These are phyloP conservation scores for Starmerella tilneyi DNA, from an alignment of 805 yeast species.

Conservation along the genomic window DNA sequence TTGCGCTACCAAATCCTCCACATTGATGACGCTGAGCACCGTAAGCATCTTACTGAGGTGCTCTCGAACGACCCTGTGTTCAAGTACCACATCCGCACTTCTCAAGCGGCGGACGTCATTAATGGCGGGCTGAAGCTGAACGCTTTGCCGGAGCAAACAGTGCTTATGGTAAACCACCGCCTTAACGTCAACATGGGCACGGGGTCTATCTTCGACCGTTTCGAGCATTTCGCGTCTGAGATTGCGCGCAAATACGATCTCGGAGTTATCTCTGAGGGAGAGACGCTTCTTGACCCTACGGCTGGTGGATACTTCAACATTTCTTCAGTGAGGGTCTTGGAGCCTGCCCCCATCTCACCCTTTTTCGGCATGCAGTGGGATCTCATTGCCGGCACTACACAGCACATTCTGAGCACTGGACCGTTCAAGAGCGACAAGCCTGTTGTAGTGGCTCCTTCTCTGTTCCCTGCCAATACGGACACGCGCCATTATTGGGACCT, in stretches of 20 bases:
- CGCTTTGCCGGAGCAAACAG: constrained; percentile 60
- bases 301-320: constrained; percentile 38
- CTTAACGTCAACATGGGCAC: constrained; percentile 48
- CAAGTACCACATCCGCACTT: constrained; percentile 42
- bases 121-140: constrained; percentile 66
- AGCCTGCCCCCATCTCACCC: constrained; percentile 50
- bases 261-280: constrained; percentile 37
- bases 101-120: constrained; percentile 59
- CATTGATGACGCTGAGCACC: constrained; percentile 18
- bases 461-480: constrained; percentile 64
- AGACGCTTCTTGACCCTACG: constrained; percentile 27
- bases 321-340: constrained; percentile 29
- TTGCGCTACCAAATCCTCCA: constrained; percentile 19
- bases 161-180: constrained; percentile 52
- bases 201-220: constrained; percentile 33
- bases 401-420: constrained; percentile 36
- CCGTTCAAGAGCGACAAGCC: constrained; percentile 25
- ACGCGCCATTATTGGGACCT: constrained; percentile 56
- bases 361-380: constrained; percentile 39
- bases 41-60: constrained; percentile 11
- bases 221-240: constrained; percentile 30
- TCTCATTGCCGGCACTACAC: constrained; percentile 50
- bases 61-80: constrained; percentile 18
- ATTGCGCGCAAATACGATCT: constrained; percentile 42
- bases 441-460: constrained; percentile 42